Evolutionary conservation across 2,329 filamentous ascomycete species (phyloP), one percentile per base, ranked within the genome.

Genomic region (Trichophaea hybrida): DNA sequence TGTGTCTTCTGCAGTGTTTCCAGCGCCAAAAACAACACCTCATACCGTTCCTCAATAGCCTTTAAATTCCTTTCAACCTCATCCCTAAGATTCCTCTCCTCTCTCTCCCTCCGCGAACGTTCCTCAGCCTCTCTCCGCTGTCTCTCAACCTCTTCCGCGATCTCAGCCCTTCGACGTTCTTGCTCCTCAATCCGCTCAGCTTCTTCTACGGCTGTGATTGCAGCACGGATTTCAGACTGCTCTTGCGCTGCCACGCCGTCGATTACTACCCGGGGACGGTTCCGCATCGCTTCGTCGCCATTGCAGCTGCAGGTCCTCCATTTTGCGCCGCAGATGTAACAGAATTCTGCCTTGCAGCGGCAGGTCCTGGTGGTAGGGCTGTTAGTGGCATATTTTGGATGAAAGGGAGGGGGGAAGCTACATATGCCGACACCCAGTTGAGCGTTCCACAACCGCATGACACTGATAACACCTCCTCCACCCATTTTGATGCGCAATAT

Each of bases 341-440:
- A 95, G 69, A 94, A 94, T 67, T 94, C 80, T 34, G 86, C 86
- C 57, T 80, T 84, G 69, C 52, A 40, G 33, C 33, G 52, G 24
- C 33, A 43, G 1, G 12, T 15, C 24, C 24, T 15, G 17, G 10
- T 10, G 46, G 17, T 10, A 4, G 46, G 17, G 10, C 2, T 24
- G 46, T 15, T 50, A 50, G 46, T 15, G 38, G 38, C 2, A 43
- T 15, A 43, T 4, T 43, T 10, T 10, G 4, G 46, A 2, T 50
- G 46, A 32, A 10, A 24, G 46, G 24, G 4, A 4, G 6, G 12
- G 15, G n/a, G 48, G 31, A 13, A 60, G 58, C 58, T 49, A 65
- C 81, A 94, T 91, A 70, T 91, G 88, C 72, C 91, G 90, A 72
- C 85, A 89, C 49, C 88, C 88, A 71, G 91, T 86, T 66, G 84